phyloP scores from a whole-genome alignment of 1,284 basidiomycete genomes.

The Tilletia walkeri region DNA sequence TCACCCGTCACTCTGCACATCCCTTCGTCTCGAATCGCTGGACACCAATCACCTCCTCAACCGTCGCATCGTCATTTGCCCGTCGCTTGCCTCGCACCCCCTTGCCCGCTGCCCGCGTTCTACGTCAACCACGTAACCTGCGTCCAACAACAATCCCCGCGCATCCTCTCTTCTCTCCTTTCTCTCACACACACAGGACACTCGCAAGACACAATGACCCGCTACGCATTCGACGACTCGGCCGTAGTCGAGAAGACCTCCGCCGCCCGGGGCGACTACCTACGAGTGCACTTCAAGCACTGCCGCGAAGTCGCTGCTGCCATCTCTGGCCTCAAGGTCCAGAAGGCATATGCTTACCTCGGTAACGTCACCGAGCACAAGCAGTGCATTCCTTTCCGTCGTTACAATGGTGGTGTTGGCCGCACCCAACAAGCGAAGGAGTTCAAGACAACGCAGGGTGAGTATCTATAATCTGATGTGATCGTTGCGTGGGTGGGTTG shows the following conservation, averaged over 20 bases:
- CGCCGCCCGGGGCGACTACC: constrained; percentile 84
- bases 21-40: too few species aligned
- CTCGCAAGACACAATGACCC: not conserved
- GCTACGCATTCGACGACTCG: constrained; percentile 56
- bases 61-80: too few species aligned
- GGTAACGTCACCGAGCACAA: constrained; percentile 94
- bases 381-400: constrained; percentile 93
- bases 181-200: too few species aligned
- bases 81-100: too few species aligned
- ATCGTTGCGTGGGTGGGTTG: too few species aligned
- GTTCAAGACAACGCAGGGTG: constrained; percentile 95
- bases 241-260: constrained; percentile 54
- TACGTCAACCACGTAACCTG: too few species aligned
- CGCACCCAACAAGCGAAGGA: constrained; percentile 96
- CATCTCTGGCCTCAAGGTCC: constrained; percentile 78
- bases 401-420: constrained; percentile 95
- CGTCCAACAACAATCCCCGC: too few species aligned
- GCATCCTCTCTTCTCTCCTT: too few species aligned
- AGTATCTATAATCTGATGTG: constrained; percentile 29
- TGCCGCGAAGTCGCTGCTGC: constrained; percentile 69
- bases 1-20: too few species aligned
- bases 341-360: constrained; percentile 94
- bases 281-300: constrained; percentile 99
- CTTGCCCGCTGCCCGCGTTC: too few species aligned
- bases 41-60: too few species aligned